A percentile compares a stretch with the other conserved stretches of the same genome.
phyloP scores from a whole-genome alignment of 306 rosid genomes.

The Citrullus mucosospermus region DNA sequence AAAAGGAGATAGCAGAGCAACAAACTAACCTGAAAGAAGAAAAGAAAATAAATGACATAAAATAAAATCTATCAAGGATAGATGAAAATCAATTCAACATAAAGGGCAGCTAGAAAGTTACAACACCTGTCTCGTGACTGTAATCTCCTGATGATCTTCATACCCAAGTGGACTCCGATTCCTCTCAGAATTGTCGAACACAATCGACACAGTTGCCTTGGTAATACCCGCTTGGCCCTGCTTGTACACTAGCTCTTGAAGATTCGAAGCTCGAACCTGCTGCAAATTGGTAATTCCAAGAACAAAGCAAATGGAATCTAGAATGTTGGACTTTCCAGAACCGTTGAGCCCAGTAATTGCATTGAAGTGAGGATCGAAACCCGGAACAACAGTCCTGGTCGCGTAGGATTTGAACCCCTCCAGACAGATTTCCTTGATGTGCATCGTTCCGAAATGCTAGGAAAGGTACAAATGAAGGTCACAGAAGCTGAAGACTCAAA shows the following conservation, averaged over 20 bases:
- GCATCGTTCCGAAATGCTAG: conserved; percentile 22
- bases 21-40: neutral
- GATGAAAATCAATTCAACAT: neutral
- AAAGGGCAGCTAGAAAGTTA: neutral
- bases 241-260: conserved; percentile 91
- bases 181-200: conserved; percentile 60
- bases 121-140: conserved; percentile 86
- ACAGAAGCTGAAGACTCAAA: neutral
- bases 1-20: neutral
- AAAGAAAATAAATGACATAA: neutral
- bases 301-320: conserved; percentile 85
- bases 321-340: conserved; percentile 92
- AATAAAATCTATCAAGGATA: neutral
- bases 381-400: conserved; percentile 77
- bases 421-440: conserved; percentile 73
- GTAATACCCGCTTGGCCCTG: conserved; percentile 97
- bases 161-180: conserved; percentile 83
- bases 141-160: conserved; percentile 63
- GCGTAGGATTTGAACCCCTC: conserved; percentile 99
- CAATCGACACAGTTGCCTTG: conserved; percentile 86
- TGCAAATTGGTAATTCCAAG: conserved; percentile 84
- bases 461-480: neutral
- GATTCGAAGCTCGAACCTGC: conserved; percentile 90
- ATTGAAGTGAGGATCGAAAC: conserved; percentile 79
- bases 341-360: conserved; percentile 92